A percentile compares a stretch with the other conserved stretches of the same genome.
Evolutionary conservation across 306 rosid species (phyloP).

Genomic region (Citrullus colocynthis): DNA sequence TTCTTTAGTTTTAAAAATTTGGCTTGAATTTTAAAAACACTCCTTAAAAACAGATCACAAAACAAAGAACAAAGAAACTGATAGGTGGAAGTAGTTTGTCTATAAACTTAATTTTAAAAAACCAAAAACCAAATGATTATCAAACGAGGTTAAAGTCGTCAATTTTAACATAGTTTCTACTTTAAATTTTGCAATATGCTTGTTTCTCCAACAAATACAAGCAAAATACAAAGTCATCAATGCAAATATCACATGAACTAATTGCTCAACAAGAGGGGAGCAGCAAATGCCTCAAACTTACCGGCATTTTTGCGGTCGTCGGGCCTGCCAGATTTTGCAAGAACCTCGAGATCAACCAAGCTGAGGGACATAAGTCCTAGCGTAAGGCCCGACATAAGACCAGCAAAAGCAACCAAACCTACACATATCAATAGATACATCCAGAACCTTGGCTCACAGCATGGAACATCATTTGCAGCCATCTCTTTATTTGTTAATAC

Average conservation of each 20-base stretch:
- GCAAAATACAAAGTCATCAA: neutral
- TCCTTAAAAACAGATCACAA: too few relatives aligned
- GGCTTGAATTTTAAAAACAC: too few relatives aligned
- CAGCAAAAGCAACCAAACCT: constrained; percentile 41
- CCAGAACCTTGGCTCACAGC: constrained; percentile 49
- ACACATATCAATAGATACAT: constrained; percentile 20
- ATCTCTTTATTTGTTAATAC: constrained; percentile 4
- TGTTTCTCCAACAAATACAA: neutral
- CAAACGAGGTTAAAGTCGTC: neutral
- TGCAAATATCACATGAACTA: neutral
- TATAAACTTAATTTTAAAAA: neutral
- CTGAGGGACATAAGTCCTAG: constrained; percentile 59
- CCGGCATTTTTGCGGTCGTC: constrained; percentile 55
- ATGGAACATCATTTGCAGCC: constrained; percentile 24
- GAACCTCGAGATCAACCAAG: constrained; percentile 69
- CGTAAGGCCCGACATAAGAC: constrained; percentile 59
- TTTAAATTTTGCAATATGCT: neutral
- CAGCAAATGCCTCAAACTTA: neutral
- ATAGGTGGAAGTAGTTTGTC: too few relatives aligned
- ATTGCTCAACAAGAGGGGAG: neutral
- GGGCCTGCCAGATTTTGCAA: constrained; percentile 46
- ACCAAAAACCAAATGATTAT: neutral
- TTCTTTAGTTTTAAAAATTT: neutral
- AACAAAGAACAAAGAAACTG: too few relatives aligned
- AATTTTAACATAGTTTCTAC: neutral